A percentile compares a stretch with the other conserved stretches of the same genome.
Conservation (phyloP, 202 grass and related monocot genomes). For the Schoenoplectus tabernaemontani region DNA sequence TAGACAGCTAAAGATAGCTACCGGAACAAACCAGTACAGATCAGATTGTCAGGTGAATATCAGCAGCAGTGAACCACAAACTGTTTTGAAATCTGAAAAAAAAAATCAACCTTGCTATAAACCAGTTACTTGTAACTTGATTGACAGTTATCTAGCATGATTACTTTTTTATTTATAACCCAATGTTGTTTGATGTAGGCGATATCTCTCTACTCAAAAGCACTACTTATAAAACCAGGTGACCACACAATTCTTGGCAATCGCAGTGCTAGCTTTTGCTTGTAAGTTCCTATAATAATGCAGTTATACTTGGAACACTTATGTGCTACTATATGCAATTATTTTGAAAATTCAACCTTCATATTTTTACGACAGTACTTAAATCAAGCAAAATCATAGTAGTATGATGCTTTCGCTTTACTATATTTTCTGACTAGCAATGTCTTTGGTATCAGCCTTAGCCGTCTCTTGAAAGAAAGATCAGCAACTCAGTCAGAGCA, state of each 20-base stretch:
- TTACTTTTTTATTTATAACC: slow-evolving; percentile 25
- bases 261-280: slow-evolving; percentile 79
- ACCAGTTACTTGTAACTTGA: not conserved
- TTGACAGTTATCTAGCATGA: not conserved
- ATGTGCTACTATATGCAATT: not conserved
- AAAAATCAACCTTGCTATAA: not conserved
- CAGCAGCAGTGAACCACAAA: not conserved
- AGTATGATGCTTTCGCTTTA: slow-evolving; percentile 5
- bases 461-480: slow-evolving; percentile 60
- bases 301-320: slow-evolving; percentile 24
- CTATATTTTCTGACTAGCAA: slow-evolving; percentile 29
- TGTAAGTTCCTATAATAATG: slow-evolving; percentile 44
- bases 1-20: not conserved
- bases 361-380: not conserved
- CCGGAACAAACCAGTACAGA: not conserved
- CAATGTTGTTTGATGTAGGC: slow-evolving; percentile 50
- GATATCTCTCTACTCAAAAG: slow-evolving; percentile 77
- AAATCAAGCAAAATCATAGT: not conserved
- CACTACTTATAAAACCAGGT: slow-evolving; percentile 58
- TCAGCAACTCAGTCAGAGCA: slow-evolving; percentile 80
- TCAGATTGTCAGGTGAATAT: not conserved
- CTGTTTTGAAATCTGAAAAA: slow-evolving; percentile 2
- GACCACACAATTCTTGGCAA: slow-evolving; percentile 77
- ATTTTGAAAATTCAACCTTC: slow-evolving; percentile 10
- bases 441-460: slow-evolving; percentile 53